phyloP scores from a whole-genome alignment of 2,329 filamentous ascomycete genomes.

The Colletotrichum cordylinicola region DNA sequence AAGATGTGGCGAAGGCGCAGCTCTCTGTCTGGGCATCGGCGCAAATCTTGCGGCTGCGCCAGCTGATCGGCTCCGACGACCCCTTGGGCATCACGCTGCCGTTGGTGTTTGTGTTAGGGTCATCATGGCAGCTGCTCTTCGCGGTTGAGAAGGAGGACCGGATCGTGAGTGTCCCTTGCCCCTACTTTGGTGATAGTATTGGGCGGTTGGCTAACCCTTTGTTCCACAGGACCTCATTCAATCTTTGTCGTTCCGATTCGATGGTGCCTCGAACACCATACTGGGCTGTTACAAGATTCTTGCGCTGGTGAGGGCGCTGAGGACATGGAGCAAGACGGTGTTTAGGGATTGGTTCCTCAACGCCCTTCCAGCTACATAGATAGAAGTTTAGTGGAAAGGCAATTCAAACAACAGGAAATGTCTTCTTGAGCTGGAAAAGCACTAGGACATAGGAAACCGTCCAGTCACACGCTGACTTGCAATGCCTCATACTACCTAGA shows the following conservation, averaged over 20 bases:
- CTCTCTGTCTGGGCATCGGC: background rate
- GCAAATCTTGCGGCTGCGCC: background rate
- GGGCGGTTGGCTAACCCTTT: background rate
- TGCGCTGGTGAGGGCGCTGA: background rate
- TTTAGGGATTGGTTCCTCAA: background rate
- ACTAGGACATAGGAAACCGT: too few relatives aligned
- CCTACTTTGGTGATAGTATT: background rate
- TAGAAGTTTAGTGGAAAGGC: too few relatives aligned
- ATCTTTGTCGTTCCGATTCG: background rate
- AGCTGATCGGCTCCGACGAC: background rate
- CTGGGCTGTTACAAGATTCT: background rate
- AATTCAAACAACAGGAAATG: too few relatives aligned
- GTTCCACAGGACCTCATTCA: background rate
- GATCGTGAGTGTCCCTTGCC: background rate
- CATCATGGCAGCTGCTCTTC: background rate
- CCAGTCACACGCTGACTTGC: too few relatives aligned
- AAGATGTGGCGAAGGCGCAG: background rate
- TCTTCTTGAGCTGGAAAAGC: too few relatives aligned
- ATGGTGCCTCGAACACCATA: background rate
- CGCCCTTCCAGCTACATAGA: too few relatives aligned
- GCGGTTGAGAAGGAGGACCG: background rate
- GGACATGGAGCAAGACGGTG: background rate
- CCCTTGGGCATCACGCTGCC: background rate
- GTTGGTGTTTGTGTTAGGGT: background rate
- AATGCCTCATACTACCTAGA: too few relatives aligned